Base-by-base conservation (phyloP, 2,329 filamentous ascomycete genomes). In the Zasmidium angulare region DNA sequence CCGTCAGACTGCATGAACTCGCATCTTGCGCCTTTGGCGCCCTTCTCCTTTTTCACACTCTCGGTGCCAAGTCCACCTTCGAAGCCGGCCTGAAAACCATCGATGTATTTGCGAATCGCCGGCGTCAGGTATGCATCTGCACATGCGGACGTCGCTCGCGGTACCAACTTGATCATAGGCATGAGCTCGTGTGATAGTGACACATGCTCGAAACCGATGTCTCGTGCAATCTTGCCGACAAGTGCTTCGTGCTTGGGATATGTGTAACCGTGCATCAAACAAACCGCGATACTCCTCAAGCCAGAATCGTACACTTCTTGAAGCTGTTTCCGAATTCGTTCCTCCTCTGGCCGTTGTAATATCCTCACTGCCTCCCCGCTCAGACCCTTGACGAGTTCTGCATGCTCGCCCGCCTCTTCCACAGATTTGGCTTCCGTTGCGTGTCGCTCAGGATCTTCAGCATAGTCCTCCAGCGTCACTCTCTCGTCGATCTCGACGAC, bases 1-100 rank as follows among this genome's bases (percentile, higher is more conserved):
- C 90, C 91, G 64, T 96, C 90, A 10, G 89, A 92, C 74, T 96
- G 91, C 92, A 96, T 96, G 67, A 97, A 96, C 73, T 97, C 92
- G 76, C 93, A 97, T 63, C 93, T 82, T 2, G 91, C 90, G 2
- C 89, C 89, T 67, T 83, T 89, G 3, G 79, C 75, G 0, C 87
- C 89, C 24, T 79, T 75, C 61, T 88, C 84, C 17, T 84, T 78
- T 73, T 88, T 86, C 3, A 95, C 88, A 61, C 87, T 91, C 67
- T 88, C 85, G 0, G 86, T 87, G 1, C 91, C 91, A 0, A 97
- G 78, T 0, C 90, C 90, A 10, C 92, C 91, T 59, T 86, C 84
- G 66, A 97, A 96, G 0, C 91, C 91, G 24, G 83, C 83, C 68
- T 90, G 85, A 70, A 96, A 96, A 0, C 90, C 89, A 48, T 83